Evolutionary conservation across 805 yeast species (phyloP).

Genomic region (Metschnikowia colocasiae): DNA sequence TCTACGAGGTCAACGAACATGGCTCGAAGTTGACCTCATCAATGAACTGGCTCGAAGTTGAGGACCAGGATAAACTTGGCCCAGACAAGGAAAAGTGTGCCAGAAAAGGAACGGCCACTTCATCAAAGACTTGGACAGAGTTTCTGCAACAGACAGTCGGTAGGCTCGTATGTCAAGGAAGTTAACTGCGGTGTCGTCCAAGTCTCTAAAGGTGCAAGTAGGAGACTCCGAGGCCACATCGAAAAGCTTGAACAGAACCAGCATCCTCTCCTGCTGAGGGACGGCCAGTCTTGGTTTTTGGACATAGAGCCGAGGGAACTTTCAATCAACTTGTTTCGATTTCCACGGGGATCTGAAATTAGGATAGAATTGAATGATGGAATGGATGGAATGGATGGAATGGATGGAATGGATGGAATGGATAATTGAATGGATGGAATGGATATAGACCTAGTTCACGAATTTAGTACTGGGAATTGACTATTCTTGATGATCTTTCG

Average conservation of each 20-base stretch:
- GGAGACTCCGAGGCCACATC: slow-evolving; percentile 70
- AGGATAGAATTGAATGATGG: no score
- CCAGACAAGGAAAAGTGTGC: slow-evolving; percentile 70
- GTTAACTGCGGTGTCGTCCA: slow-evolving; percentile 55
- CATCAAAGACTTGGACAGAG: slow-evolving; percentile 55
- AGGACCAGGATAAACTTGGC: slow-evolving; percentile 66
- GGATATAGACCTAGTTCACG: no score
- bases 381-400: no score
- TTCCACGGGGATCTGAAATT: no score
- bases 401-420: no score
- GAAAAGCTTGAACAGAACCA: slow-evolving; percentile 69
- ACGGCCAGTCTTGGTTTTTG: no score
- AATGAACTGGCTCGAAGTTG: slow-evolving; percentile 56
- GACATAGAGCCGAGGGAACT: no score
- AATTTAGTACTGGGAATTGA: no score
- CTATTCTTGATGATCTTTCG: no score
- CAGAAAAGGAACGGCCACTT: slow-evolving; percentile 51
- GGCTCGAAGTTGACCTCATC: slow-evolving; percentile 66
- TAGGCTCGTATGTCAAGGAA: slow-evolving; percentile 53
- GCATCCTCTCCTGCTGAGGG: no score
- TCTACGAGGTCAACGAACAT: slow-evolving; percentile 62
- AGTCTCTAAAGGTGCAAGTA: slow-evolving; percentile 44
- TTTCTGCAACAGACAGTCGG: slow-evolving; percentile 48
- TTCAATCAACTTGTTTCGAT: no score
- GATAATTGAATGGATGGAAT: no score